phyloP scores from a whole-genome alignment of 108 stramenopile genomes.

The Seminavis robusta region DNA sequence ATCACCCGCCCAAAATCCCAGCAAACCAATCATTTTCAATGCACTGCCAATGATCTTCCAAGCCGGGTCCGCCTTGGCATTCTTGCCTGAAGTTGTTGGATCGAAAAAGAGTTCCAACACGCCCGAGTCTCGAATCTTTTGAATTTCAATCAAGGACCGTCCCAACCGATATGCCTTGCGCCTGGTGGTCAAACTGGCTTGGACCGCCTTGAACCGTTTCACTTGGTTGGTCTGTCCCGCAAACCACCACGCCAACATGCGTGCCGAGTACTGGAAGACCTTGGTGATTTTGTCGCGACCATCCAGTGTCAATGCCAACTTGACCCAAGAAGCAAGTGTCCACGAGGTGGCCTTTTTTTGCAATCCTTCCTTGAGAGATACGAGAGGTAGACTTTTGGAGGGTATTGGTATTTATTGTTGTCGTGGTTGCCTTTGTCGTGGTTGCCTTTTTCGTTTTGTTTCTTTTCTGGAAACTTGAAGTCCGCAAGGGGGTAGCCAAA shows the following conservation, averaged over 20 bases:
- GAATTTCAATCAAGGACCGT: conserved; percentile 59
- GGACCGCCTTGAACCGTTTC: conserved; percentile 37
- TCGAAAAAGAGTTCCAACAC: conserved; percentile 21
- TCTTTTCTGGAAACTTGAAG: too few relatives aligned
- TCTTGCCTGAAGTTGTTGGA: not conserved
- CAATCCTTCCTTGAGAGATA: conserved; percentile 17
- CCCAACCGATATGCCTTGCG: conserved; percentile 82
- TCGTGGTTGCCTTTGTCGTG: not conserved
- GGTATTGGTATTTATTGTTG: too few relatives aligned
- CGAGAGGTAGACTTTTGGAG: too few relatives aligned
- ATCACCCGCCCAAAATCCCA: conserved; percentile 78
- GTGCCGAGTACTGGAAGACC: conserved; percentile 59
- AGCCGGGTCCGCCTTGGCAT: conserved; percentile 19
- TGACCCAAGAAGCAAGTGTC: conserved; percentile 53
- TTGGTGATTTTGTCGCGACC: conserved; percentile 85
- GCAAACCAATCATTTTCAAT: conserved; percentile 61
- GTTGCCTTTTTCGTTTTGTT: not conserved
- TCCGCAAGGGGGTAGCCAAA: not conserved
- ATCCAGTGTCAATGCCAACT: conserved; percentile 66
- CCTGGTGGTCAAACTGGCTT: conserved; percentile 49
- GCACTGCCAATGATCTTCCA: conserved; percentile 55
- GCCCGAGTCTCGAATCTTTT: conserved; percentile 55
- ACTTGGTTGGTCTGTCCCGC: conserved; percentile 15
- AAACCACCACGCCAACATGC: conserved; percentile 62
- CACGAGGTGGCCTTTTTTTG: conserved; percentile 23